phyloP scores from a whole-genome alignment of 202 grass and related monocot genomes.

The Alloteropsis angusta region DNA sequence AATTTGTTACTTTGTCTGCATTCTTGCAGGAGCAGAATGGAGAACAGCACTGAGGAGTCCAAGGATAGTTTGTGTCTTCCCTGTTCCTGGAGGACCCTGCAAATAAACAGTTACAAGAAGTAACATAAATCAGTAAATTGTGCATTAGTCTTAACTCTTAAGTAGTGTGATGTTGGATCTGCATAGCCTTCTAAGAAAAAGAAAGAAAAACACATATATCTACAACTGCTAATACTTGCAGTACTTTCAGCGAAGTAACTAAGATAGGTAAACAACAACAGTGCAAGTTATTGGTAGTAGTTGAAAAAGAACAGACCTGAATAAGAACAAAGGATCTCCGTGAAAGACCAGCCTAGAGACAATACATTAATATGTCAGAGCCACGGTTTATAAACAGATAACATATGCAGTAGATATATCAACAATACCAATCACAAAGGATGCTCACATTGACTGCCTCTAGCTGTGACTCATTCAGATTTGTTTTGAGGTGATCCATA shows the following conservation, averaged over 20 bases:
- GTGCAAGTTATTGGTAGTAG: background rate
- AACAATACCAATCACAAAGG: conserved; percentile 15
- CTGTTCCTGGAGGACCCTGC: conserved; percentile 90
- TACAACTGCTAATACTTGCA: conserved; percentile 11
- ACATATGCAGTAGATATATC: background rate
- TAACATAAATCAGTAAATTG: background rate
- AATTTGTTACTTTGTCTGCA: conserved; percentile 61
- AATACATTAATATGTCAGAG: conserved; percentile 25
- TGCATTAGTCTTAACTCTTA: background rate
- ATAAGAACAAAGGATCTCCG: conserved; percentile 95
- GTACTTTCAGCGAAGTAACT: background rate
- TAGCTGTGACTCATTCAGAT: conserved; percentile 88
- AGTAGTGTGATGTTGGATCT: background rate
- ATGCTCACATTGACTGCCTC: conserved; percentile 79
- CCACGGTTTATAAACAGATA: conserved; percentile 4
- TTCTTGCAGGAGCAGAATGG: conserved; percentile 89
- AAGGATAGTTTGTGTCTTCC: conserved; percentile 98
- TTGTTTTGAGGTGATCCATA: conserved; percentile 78
- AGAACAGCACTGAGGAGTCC: conserved; percentile 97
- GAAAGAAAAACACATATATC: no score
- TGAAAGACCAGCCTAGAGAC: conserved; percentile 82
- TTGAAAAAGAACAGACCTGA: conserved; percentile 47
- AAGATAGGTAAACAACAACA: conserved; percentile 8
- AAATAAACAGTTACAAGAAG: conserved; percentile 21
- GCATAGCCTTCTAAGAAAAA: background rate